phyloP scores from a whole-genome alignment of 1,284 basidiomycete genomes.

The Moniliophthora roreri region DNA sequence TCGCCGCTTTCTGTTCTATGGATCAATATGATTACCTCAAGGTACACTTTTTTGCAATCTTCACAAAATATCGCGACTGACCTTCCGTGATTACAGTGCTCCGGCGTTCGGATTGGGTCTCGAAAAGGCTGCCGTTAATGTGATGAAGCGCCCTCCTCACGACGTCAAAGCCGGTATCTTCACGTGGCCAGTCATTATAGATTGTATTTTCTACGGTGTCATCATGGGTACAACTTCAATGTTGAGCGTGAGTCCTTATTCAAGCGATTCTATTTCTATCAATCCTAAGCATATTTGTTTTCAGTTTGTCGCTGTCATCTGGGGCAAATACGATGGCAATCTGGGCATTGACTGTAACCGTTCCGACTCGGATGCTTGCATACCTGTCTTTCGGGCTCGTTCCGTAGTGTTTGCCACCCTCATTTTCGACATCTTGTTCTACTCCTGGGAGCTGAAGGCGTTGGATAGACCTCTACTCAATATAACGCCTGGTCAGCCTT shows the following conservation, averaged over 20 bases:
- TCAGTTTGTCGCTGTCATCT: constrained; percentile 37
- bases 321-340: constrained; percentile 46
- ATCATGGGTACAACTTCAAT: constrained; percentile 47
- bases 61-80: background rate
- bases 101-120: constrained; percentile 61
- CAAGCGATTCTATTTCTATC: background rate
- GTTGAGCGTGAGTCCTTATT: constrained; percentile 1
- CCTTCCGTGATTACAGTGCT: constrained; percentile 28
- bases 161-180: constrained; percentile 49
- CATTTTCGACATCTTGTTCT: constrained; percentile 46
- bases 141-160: constrained; percentile 59
- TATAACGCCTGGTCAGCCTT: constrained; percentile 34
- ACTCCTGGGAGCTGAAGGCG: constrained; percentile 42
- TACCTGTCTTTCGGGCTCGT: constrained; percentile 52
- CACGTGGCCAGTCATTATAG: constrained; percentile 47
- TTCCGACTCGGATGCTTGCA: constrained; percentile 30
- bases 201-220: constrained; percentile 64
- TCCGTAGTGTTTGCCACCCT: constrained; percentile 53
- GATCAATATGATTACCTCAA: constrained; percentile 44
- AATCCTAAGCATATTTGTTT: background rate
- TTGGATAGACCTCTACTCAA: constrained; percentile 37
- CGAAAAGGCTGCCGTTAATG: constrained; percentile 53
- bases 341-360: constrained; percentile 53
- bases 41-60: background rate
- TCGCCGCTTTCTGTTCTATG: constrained; percentile 68